phyloP scores from a whole-genome alignment of 352 stramenopile genomes.

The Pythium dissotocum region DNA sequence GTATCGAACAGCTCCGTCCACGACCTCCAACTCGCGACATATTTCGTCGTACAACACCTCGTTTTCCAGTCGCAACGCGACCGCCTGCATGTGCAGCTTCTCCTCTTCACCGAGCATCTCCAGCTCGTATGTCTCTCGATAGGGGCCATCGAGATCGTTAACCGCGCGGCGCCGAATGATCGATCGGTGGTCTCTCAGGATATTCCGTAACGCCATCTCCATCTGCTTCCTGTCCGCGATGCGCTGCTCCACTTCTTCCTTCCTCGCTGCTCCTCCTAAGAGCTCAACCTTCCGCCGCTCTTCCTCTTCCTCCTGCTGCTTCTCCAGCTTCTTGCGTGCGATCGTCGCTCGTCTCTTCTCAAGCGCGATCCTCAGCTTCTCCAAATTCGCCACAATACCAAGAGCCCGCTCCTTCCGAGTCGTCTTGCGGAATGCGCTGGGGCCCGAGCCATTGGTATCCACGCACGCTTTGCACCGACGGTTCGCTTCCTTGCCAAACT shows the following conservation, averaged over 20 bases:
- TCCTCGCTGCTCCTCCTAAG: neutral
- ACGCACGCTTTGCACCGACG: too few relatives aligned
- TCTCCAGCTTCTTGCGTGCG: conserved; percentile 1
- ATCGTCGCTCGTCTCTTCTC: conserved; percentile 6
- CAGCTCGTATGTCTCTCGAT: conserved; percentile 9
- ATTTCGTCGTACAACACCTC: conserved; percentile 6
- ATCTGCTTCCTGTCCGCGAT: conserved; percentile 5
- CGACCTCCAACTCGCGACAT: neutral
- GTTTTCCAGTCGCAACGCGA: neutral
- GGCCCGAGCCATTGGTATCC: too few relatives aligned
- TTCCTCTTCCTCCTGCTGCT: conserved; percentile 11
- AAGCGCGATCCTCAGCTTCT: neutral
- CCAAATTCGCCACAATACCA: neutral
- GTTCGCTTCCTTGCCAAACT: too few relatives aligned
- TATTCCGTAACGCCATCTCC: conserved; percentile 8
- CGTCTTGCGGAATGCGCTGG: neutral
- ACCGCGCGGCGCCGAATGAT: conserved; percentile 7
- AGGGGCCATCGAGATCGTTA: conserved; percentile 12
- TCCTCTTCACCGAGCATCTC: conserved; percentile 10
- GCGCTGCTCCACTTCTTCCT: neutral
- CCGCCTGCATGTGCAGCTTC: conserved; percentile 12
- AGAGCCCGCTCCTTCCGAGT: neutral
- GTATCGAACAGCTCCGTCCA: conserved; percentile 15
- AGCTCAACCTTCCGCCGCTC: neutral
- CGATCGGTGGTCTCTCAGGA: conserved; percentile 9